These are phyloP conservation scores for Metschnikowia vanudenii DNA, from an alignment of 805 yeast species.

Conservation along the genomic window DNA sequence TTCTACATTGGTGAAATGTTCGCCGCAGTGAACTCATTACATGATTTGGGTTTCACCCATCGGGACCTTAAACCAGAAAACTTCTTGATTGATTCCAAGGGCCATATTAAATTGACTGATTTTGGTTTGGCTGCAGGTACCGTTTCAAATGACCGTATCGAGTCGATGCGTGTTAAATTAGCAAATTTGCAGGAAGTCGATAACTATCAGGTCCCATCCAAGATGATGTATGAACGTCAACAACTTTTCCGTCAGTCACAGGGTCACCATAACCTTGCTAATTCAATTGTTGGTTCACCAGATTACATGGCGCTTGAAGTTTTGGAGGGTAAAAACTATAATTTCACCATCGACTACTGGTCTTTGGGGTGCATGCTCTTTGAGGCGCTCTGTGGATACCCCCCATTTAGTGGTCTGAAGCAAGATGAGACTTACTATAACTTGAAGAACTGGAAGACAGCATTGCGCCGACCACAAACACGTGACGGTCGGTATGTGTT, in stretches of 20 bases:
- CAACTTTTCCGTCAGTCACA: slow-evolving; percentile 78
- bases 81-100: slow-evolving; percentile 82
- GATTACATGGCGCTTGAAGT: slow-evolving; percentile 99
- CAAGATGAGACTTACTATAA: slow-evolving; percentile 95
- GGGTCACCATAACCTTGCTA: slow-evolving; percentile 81
- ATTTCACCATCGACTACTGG: slow-evolving; percentile 98
- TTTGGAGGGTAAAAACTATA: slow-evolving; percentile 88
- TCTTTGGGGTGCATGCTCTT: slow-evolving; percentile 96
- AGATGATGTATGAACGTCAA: slow-evolving; percentile 85
- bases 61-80: slow-evolving; percentile 96
- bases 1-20: slow-evolving; percentile 97
- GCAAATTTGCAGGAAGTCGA: slow-evolving; percentile 73
- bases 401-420: slow-evolving; percentile 93
- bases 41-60: slow-evolving; percentile 93
- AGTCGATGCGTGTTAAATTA: slow-evolving; percentile 76
- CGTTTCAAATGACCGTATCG: slow-evolving; percentile 88
- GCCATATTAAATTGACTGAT: slow-evolving; percentile 92
- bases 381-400: slow-evolving; percentile 94
- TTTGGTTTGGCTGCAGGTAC: slow-evolving; percentile 98
- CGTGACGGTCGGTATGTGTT: slow-evolving; percentile 90
- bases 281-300: slow-evolving; percentile 96
- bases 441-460: slow-evolving; percentile 87
- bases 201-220: slow-evolving; percentile 54
- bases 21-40: slow-evolving; percentile 88
- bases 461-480: slow-evolving; percentile 84